Conservation (phyloP, 139 green algal species). For the Picochlorum sp. region DNA sequence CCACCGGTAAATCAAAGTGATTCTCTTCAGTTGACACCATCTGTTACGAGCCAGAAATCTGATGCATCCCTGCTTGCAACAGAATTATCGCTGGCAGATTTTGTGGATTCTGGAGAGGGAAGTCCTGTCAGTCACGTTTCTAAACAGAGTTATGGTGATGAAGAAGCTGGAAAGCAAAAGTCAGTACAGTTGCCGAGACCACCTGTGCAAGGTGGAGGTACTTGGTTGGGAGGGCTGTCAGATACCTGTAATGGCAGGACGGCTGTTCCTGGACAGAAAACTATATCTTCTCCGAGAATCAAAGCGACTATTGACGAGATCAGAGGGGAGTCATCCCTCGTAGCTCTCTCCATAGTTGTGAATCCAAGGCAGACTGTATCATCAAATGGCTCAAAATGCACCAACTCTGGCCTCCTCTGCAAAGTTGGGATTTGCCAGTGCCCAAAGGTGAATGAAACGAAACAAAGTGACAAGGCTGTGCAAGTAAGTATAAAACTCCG, state of each 20-base stretch:
- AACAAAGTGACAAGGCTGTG: not conserved
- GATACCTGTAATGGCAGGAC: too few relatives aligned
- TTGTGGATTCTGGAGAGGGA: not conserved
- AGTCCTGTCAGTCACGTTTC: conserved; percentile 2
- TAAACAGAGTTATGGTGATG: not conserved
- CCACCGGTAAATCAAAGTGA: not conserved
- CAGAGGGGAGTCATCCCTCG: conserved; percentile 49
- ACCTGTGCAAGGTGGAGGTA: conserved; percentile 17
- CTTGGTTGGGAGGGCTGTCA: conserved; percentile 24
- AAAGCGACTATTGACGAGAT: conserved; percentile 45
- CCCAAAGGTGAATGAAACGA: not conserved
- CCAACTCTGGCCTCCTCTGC: not conserved
- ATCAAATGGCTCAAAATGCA: not conserved
- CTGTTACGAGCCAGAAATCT: not conserved
- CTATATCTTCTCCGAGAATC: conserved; percentile 22
- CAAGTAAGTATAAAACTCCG: not conserved
- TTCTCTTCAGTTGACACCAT: not conserved
- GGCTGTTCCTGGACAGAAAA: not conserved
- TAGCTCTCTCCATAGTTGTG: conserved; percentile 45
- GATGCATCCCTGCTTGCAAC: not conserved
- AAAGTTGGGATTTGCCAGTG: not conserved
- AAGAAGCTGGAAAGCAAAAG: not conserved
- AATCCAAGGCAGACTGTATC: not conserved
- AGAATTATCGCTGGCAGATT: conserved; percentile 14
- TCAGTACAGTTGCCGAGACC: not conserved